Evolutionary conservation across 1,139 yeast species (phyloP), one percentile per base, ranked within the genome.

Genomic region (Yamadazyma blattariae): DNA sequence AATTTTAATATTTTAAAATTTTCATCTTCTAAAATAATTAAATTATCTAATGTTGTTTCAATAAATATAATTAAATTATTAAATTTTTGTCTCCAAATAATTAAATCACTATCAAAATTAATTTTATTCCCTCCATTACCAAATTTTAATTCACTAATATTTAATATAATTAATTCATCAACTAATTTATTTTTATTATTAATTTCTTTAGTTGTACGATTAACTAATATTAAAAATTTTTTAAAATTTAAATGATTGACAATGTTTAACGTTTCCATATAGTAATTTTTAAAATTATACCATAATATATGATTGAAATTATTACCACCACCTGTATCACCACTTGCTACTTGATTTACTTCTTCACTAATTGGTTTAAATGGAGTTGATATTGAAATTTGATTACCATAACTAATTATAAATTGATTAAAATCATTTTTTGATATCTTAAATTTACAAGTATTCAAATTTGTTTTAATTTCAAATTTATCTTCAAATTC

Each of bases 61-160:
- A 56, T 47, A 17, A 47, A 47, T 16, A 64, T 33, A 25, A 67
- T 55, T 13, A 48, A 41, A 30, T 54, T 57, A 29, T 59, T 55
- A 39, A 70, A 61, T 39, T 60, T 58, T 37, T 66, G 64, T 35
- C 67, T 59, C 74, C 74, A 69, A 8, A 67, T 47, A 20, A 69
- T 57, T 32, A 56, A 41, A 41, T 70, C 75, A 35, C 66, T 64
- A 36, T 64, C 71, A 38, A 70, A 66, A 15, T 50, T 50, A 32
- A 57, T 56, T 18, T 48, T 57, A 6, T 56, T 59, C 3, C 67
- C 67, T 7, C 72, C 68, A 33, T 45, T 48, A 3, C 71, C 74
- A 46, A 48, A 61, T 36, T 56, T 63, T 2, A 73, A 57, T 17
- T 42, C 37, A 2, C 57, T 46, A 3, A 69, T 55, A 42, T 68